Conservation (phyloP, 2,329 filamentous ascomycete genomes). For the Ophiosphaerella herpotricha region DNA sequence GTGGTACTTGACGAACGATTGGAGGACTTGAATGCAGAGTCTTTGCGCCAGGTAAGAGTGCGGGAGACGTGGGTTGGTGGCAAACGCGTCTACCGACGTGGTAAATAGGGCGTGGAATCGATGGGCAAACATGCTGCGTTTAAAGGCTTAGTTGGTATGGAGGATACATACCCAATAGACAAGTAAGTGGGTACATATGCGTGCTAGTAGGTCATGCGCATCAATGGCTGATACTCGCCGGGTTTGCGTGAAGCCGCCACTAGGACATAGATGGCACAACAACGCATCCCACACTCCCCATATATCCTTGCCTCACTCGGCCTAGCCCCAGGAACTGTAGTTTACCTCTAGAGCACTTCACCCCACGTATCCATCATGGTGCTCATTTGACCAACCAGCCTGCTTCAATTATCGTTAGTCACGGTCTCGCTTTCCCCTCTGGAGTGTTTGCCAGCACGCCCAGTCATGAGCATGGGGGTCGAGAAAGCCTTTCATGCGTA, state of each 20-base stretch:
- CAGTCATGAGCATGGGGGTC: too few species aligned
- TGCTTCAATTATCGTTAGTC: slow-evolving; percentile 8
- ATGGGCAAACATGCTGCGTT: neutral
- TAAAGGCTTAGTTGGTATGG: neutral
- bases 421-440: neutral
- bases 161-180: too few species aligned
- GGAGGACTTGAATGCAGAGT: slow-evolving; percentile 55
- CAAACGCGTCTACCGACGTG: slow-evolving; percentile 42
- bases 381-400: slow-evolving; percentile 26
- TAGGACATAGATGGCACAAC: slow-evolving; percentile 3
- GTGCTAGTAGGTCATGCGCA: too few species aligned
- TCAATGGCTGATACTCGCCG: neutral
- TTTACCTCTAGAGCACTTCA: slow-evolving; percentile 7
- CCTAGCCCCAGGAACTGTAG: neutral
- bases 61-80: slow-evolving; percentile 72
- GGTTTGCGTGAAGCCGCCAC: neutral
- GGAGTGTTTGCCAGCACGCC: neutral
- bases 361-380: slow-evolving; percentile 30
- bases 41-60: slow-evolving; percentile 59
- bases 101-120: neutral
- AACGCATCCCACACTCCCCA: neutral
- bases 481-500: too few species aligned
- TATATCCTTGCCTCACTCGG: neutral
- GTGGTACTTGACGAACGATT: slow-evolving; percentile 67
- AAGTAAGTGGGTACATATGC: too few species aligned